These are phyloP conservation scores for Leishmania amazonensis DNA, from an alignment of 208 protist genomes.

Conservation along the genomic window DNA sequence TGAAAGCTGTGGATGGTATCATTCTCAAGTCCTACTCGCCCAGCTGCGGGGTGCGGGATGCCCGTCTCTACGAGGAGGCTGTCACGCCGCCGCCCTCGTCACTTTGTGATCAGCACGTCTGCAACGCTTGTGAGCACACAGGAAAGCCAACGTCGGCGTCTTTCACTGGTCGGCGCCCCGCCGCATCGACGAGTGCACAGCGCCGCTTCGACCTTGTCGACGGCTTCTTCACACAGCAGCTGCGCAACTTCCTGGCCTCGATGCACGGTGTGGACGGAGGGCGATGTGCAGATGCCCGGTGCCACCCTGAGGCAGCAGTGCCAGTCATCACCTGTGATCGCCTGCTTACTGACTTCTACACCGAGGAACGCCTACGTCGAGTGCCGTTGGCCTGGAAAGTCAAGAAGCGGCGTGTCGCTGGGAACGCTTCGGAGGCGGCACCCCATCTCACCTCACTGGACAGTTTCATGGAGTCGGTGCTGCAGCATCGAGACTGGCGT, in stretches of 20 bases:
- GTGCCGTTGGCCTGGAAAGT: not conserved
- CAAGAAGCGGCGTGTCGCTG: not conserved
- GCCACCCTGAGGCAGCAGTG: not conserved
- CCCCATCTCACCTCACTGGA: constrained; percentile 16
- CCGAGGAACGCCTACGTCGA: not conserved
- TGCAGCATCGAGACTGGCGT: constrained; percentile 23
- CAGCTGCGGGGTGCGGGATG: constrained; percentile 79
- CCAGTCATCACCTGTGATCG: constrained; percentile 28
- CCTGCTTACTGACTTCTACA: constrained; percentile 15
- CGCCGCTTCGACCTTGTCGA: constrained; percentile 38
- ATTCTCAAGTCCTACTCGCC: constrained; percentile 82
- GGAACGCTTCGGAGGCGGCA: not conserved
- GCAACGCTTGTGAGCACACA: not conserved
- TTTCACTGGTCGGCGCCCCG: not conserved
- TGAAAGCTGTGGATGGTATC: constrained; percentile 50
- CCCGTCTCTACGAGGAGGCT: constrained; percentile 45
- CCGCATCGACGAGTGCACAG: not conserved
- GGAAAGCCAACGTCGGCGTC: not conserved
- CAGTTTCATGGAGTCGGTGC: constrained; percentile 19
- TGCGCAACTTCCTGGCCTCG: constrained; percentile 32
- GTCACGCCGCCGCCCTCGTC: not conserved
- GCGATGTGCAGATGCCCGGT: not conserved
- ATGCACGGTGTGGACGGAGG: not conserved
- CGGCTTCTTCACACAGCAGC: constrained; percentile 64
- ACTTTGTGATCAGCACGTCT: not conserved